phyloP scores from a whole-genome alignment of 192 early-diverging fungal species.

The Linnemannia exigua region DNA sequence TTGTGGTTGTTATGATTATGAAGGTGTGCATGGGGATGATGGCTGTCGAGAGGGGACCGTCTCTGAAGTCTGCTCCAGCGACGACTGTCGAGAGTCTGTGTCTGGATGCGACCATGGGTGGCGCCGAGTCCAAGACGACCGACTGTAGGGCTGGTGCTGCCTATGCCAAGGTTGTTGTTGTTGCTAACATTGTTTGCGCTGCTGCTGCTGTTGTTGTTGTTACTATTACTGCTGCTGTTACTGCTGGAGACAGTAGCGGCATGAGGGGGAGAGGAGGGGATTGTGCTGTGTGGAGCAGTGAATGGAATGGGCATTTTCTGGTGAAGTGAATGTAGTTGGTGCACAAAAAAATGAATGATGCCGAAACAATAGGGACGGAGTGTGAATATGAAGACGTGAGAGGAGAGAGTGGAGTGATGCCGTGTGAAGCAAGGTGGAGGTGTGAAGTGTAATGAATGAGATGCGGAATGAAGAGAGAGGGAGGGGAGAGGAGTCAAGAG shows the following conservation, averaged over 20 bases:
- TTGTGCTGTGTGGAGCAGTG: conserved; percentile 6
- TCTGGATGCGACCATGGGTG: not conserved
- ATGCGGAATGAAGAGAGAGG: too few species aligned
- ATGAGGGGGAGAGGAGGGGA: conserved; percentile 14
- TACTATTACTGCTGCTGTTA: not conserved
- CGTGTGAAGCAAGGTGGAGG: conserved; percentile 18
- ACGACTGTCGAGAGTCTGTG: conserved; percentile 26
- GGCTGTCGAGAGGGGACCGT: conserved; percentile 25
- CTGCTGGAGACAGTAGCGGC: not conserved
- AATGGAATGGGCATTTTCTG: conserved; percentile 24
- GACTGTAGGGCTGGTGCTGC: not conserved
- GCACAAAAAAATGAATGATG: not conserved
- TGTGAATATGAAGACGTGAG: too few species aligned
- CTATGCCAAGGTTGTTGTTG: not conserved
- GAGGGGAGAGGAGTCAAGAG: not conserved
- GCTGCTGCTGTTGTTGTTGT: not conserved
- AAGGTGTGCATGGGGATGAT: not conserved
- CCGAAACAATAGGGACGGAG: too few species aligned
- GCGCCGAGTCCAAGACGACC: conserved; percentile 3
- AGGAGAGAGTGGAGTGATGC: not conserved
- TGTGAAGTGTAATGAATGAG: not conserved
- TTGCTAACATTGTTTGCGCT: not conserved
- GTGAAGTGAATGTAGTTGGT: not conserved
- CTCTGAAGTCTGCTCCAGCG: conserved; percentile 47
- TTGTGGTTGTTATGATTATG: not conserved